Base-by-base conservation (phyloP, 768 basidiomycete genomes). In the Leccinum fibrillosum region DNA sequence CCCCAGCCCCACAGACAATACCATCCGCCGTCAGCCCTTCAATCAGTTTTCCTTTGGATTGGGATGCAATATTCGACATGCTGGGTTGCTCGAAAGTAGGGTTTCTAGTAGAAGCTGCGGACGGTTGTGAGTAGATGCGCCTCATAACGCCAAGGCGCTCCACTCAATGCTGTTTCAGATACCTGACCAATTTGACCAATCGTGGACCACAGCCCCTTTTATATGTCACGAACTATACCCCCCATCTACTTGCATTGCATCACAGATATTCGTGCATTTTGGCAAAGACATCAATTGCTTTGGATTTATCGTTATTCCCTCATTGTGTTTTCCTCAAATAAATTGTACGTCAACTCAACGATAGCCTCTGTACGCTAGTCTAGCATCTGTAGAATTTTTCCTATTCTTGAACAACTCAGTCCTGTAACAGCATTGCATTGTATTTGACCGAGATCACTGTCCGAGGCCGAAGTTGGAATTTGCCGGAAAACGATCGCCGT, bases 41-140 rank as follows among this genome's bases (percentile, higher is more conserved):
- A 0, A 57, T 61, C 39, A 60, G 67, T 30, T 64, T 57, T 15
- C 66, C 52, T 17, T 54, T 72, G 11, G 72, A 72, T 45, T 72
- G 71, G 71, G 72, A 72, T 48, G 54, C 32, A 15, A 72, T 72
- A 59, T 72, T 74, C 44, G 67, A 72, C n/a, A 28, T 67, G 23
- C 49, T 72, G 42, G 70, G 57, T 23, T 63, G 58, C 42, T 61
- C 64, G 12, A 44, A 60, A 4, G 21, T 25, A 17, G 48, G 17
- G 39, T 13, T 15, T 25, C 23, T 15, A 10, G 54, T 15, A 10
- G 54, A 54, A 25, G 17, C 9, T 19, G 10, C n/a, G 9, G 35
- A 37, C 34, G 49, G 21, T 63, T 45, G 68, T 66, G 35, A 68
- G 66, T 42, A 13, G n/a, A 44, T 49, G 34, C 54, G 15, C 11